These are phyloP conservation scores for Leersia perrieri DNA, from an alignment of 176 grass and related monocot genomes.

Conservation along the genomic window DNA sequence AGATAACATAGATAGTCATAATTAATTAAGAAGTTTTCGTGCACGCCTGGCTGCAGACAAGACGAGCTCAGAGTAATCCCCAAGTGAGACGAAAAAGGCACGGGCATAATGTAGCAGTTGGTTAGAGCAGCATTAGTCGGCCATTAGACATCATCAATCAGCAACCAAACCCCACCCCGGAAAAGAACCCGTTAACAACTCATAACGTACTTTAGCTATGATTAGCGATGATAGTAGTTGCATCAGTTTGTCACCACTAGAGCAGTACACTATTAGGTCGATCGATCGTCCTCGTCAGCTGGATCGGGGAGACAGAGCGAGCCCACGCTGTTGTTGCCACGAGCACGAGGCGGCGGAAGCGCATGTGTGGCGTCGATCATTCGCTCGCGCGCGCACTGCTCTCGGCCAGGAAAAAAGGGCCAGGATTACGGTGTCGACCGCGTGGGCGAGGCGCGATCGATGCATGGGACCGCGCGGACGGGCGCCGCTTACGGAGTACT, in stretches of 20 bases:
- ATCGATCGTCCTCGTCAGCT: not conserved
- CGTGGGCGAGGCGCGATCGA: not conserved
- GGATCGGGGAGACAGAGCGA: slow-evolving; percentile 22
- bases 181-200: not conserved
- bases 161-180: slow-evolving; percentile 1
- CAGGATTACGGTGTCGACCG: not conserved
- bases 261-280: not conserved
- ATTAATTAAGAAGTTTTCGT: not conserved
- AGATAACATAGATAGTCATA: no score
- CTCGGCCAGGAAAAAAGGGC: not conserved
- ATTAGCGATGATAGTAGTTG: not conserved
- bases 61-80: not conserved
- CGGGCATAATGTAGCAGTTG: slow-evolving; percentile 1
- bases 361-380: slow-evolving; percentile 28
- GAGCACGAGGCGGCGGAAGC: not conserved
- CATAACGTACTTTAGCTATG: not conserved
- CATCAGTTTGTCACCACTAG: slow-evolving; percentile 13
- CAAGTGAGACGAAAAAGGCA: slow-evolving; percentile 33
- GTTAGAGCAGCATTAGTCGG: slow-evolving; percentile 26
- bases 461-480: not conserved
- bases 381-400: not conserved
- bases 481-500: no score
- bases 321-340: not conserved
- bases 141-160: not conserved
- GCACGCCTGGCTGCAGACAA: slow-evolving; percentile 28